These are phyloP conservation scores for Microthlaspi erraticum DNA, from an alignment of 345 rosid genomes.

Conservation along the genomic window DNA sequence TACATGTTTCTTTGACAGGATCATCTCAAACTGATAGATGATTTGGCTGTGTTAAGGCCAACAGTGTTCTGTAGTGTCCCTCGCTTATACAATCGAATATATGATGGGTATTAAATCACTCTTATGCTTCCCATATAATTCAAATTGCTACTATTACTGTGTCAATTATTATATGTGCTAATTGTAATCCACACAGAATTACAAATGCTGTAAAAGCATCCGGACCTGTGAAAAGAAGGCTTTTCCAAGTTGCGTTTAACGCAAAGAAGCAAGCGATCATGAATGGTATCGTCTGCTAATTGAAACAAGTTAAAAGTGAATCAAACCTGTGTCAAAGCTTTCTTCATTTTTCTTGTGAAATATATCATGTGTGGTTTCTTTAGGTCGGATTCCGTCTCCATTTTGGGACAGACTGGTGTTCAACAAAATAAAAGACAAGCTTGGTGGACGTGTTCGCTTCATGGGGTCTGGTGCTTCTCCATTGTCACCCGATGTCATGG, in stretches of 20 bases:
- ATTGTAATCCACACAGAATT: constrained; percentile 53
- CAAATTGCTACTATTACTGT: neutral
- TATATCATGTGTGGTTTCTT: constrained; percentile 23
- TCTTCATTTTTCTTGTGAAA: neutral
- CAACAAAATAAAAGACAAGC: constrained; percentile 76
- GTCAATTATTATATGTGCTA: constrained; percentile 21
- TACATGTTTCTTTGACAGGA: constrained; percentile 57
- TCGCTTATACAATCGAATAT: constrained; percentile 82
- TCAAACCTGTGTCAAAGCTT: constrained; percentile 13
- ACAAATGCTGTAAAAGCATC: constrained; percentile 75
- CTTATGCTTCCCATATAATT: constrained; percentile 17
- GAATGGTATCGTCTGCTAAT: constrained; percentile 53
- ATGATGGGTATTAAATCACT: constrained; percentile 71
- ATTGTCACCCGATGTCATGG: constrained; percentile 82
- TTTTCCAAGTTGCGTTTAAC: constrained; percentile 77
- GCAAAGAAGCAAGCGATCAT: constrained; percentile 85
- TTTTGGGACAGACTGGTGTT: constrained; percentile 90
- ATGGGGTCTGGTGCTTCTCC: constrained; percentile 94
- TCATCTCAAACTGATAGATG: constrained; percentile 82
- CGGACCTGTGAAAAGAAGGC: constrained; percentile 68
- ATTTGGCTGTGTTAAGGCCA: constrained; percentile 79
- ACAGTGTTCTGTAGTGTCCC: constrained; percentile 94
- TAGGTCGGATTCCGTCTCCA: constrained; percentile 74
- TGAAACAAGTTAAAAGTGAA: constrained; percentile 16
- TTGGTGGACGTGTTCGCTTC: constrained; percentile 82